Conservation (phyloP, 345 rosid species). For the Corymbia maculata region DNA sequence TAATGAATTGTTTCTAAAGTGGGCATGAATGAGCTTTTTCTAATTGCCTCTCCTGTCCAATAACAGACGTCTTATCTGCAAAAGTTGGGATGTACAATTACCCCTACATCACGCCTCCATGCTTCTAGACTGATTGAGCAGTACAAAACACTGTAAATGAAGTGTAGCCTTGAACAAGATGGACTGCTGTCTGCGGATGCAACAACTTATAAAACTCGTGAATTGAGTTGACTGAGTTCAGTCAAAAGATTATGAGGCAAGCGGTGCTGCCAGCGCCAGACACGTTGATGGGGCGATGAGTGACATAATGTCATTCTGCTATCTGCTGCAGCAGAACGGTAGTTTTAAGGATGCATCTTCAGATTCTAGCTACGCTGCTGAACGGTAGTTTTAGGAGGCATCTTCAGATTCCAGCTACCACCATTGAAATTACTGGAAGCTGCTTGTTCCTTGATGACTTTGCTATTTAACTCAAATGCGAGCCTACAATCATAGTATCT, state of each 20-base stretch:
- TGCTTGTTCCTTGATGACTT: background rate
- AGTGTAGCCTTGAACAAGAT: background rate
- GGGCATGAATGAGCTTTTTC: background rate
- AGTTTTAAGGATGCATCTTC: background rate
- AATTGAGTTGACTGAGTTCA: background rate
- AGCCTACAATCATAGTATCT: background rate
- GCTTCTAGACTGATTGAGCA: conserved; percentile 85
- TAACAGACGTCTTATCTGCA: conserved; percentile 60
- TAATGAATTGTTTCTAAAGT: background rate
- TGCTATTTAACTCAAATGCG: background rate
- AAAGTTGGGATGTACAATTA: conserved; percentile 72
- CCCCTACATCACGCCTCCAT: conserved; percentile 87
- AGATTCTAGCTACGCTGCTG: background rate
- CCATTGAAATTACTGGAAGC: background rate
- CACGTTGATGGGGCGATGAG: background rate
- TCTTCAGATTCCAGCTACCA: background rate
- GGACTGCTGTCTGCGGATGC: background rate
- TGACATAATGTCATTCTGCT: background rate
- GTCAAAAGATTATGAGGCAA: background rate
- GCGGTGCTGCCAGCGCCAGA: background rate
- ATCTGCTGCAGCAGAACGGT: background rate
- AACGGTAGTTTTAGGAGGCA: background rate
- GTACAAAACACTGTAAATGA: conserved; percentile 61
- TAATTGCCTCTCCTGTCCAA: background rate
- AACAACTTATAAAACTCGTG: background rate